Conservation (phyloP, 2,329 filamentous ascomycete species). For the Arthrinium phaeospermum region DNA sequence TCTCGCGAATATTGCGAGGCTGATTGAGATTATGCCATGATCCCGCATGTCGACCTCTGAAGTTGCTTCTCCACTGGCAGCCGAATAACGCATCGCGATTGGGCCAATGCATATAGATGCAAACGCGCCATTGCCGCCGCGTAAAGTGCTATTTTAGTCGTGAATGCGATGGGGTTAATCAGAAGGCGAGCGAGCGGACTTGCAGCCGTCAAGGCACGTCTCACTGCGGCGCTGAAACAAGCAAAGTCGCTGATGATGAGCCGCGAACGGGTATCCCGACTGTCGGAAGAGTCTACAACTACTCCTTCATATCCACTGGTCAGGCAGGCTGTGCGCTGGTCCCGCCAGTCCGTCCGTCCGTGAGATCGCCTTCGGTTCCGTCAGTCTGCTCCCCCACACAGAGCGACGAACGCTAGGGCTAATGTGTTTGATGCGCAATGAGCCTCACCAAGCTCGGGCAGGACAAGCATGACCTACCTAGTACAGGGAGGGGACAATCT, state of each 20-base stretch:
- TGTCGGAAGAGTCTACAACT: not conserved
- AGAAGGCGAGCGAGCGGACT: not conserved
- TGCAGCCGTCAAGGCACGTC: not conserved
- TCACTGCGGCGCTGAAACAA: conserved; percentile 6
- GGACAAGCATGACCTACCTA: not conserved
- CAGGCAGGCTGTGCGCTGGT: conserved; percentile 7
- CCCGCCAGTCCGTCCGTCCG: conserved; percentile 8
- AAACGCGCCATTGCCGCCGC: not conserved
- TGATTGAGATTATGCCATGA: conserved; percentile 4
- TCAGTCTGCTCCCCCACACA: not conserved
- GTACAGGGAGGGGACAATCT: not conserved
- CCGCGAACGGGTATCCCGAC: conserved; percentile 4
- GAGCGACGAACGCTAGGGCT: conserved; percentile 5
- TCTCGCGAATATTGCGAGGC: conserved; percentile 6
- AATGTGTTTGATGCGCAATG: conserved; percentile 15
- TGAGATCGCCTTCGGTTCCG: conserved; percentile 12
- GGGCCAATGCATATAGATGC: not conserved
- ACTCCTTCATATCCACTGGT: not conserved
- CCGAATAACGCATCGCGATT: not conserved
- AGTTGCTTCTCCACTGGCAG: conserved; percentile 6
- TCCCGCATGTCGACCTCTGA: conserved; percentile 1
- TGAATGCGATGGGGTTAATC: not conserved
- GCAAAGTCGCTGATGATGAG: not conserved
- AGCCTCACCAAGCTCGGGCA: conserved; percentile 2
- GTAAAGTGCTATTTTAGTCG: not conserved